These are phyloP conservation scores for Dactylellina drechsleri DNA, from an alignment of 2,329 filamentous ascomycete genomes.

Conservation along the genomic window DNA sequence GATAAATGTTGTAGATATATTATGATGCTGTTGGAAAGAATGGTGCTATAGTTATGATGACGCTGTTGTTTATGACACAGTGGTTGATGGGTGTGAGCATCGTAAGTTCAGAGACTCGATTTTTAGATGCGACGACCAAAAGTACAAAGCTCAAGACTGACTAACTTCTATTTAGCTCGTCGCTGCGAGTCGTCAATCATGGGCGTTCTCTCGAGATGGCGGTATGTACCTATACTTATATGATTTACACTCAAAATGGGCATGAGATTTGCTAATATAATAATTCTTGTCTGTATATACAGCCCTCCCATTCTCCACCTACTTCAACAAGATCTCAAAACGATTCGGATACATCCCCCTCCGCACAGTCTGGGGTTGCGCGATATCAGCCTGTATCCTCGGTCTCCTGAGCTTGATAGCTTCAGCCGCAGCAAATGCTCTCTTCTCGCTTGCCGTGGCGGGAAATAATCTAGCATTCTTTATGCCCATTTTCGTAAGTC, in stretches of 20 bases:
- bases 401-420: slow-evolving; percentile 71
- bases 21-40: slow-evolving; percentile 71
- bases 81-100: slow-evolving; percentile 72
- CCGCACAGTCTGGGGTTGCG: slow-evolving; percentile 68
- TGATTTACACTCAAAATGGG: not conserved
- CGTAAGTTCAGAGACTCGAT: slow-evolving; percentile 55
- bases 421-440: slow-evolving; percentile 68
- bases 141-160: not conserved
- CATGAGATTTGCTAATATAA: not conserved
- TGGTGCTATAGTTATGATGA: slow-evolving; percentile 70
- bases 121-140: not conserved
- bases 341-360: slow-evolving; percentile 70
- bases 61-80: slow-evolving; percentile 70
- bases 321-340: slow-evolving; percentile 69
- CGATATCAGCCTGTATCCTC: slow-evolving; percentile 66
- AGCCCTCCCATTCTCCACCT: slow-evolving; percentile 70
- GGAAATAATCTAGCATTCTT: slow-evolving; percentile 72
- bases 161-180: slow-evolving; percentile 62
- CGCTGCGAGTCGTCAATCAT: slow-evolving; percentile 70
- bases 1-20: slow-evolving; percentile 66
- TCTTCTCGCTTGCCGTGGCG: slow-evolving; percentile 71
- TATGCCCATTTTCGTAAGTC: slow-evolving; percentile 67
- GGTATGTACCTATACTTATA: slow-evolving; percentile 9
- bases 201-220: slow-evolving; percentile 73
- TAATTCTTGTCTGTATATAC: not conserved